Percentiles rank a stretch among this genome's conserved stretches.
Evolutionary conservation across 768 basidiomycete species (phyloP).

Genomic region (Amanita thiersii): DNA sequence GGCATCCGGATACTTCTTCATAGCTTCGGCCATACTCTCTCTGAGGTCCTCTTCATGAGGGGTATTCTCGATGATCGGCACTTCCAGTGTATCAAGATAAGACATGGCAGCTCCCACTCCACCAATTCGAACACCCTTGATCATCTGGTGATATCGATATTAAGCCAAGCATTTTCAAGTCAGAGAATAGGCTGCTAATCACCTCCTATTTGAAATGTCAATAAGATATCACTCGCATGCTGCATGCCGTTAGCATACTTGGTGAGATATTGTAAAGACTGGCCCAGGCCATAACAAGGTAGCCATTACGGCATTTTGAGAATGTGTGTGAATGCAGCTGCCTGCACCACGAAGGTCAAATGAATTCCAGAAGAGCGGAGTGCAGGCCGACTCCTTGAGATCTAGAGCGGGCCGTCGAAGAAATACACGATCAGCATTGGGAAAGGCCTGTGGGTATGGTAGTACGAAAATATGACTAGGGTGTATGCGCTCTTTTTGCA

Average conservation of each 20-base stretch:
- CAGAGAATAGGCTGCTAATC: constrained; percentile 31
- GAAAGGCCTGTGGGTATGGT: constrained; percentile 64
- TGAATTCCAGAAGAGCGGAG: constrained; percentile 89
- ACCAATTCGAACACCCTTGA: constrained; percentile 76
- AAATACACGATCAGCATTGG: constrained; percentile 65
- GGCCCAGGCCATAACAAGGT: constrained; percentile 69
- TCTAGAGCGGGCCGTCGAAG: constrained; percentile 63
- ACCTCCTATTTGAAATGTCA: constrained; percentile 7
- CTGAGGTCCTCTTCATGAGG: constrained; percentile 85
- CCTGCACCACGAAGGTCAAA: constrained; percentile 73
- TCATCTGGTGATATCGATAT: constrained; percentile 53
- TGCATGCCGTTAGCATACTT: constrained; percentile 32
- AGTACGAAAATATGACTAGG: constrained; percentile 84
- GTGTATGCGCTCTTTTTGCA: constrained; percentile 84
- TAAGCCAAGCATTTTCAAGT: not conserved
- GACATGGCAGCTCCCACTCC: constrained; percentile 72
- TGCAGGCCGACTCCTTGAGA: constrained; percentile 83
- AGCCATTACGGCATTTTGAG: constrained; percentile 85
- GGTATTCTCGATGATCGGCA: constrained; percentile 90
- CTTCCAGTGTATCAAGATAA: constrained; percentile 76
- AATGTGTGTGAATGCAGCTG: constrained; percentile 88
- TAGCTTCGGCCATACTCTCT: constrained; percentile 83
- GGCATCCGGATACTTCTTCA: constrained; percentile 72
- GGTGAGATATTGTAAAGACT: constrained; percentile 76
- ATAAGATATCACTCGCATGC: constrained; percentile 7